These are phyloP conservation scores for Harringtonia lauricola DNA, from an alignment of 2,329 filamentous ascomycete species.

Conservation along the genomic window DNA sequence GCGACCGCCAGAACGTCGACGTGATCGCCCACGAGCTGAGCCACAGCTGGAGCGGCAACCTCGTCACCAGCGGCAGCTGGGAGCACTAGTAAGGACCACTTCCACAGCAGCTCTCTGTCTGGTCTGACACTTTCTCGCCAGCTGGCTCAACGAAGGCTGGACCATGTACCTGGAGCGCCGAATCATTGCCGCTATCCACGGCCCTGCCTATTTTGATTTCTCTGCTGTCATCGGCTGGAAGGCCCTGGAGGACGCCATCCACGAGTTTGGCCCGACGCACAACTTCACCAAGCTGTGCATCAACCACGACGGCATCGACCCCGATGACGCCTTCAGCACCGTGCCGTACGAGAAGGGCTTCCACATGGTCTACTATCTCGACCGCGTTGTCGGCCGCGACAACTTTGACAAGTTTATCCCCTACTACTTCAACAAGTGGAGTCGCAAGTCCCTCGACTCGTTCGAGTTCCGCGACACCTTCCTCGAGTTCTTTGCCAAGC, in stretches of 20 bases:
- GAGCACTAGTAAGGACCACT: constrained; percentile 54
- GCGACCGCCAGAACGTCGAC: constrained; percentile 83
- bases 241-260: constrained; percentile 68
- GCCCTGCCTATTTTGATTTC: constrained; percentile 80
- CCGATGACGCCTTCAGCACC: constrained; percentile 88
- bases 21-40: constrained; percentile 82
- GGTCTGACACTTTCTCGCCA: constrained; percentile 16
- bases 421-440: constrained; percentile 82
- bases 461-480: constrained; percentile 90
- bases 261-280: constrained; percentile 69
- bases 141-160: constrained; percentile 73
- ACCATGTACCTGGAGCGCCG: constrained; percentile 89
- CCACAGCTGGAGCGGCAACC: constrained; percentile 80
- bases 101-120: neutral
- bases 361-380: constrained; percentile 83
- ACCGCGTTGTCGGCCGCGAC: constrained; percentile 71
- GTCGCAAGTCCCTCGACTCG: constrained; percentile 78
- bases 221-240: constrained; percentile 96
- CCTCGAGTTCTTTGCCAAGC: constrained; percentile 65
- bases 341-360: constrained; percentile 97
- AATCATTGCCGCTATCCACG: constrained; percentile 66
- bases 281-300: constrained; percentile 89
- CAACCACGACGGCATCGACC: constrained; percentile 80
- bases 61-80: constrained; percentile 70
- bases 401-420: constrained; percentile 94